Evolutionary conservation across 768 basidiomycete species (phyloP), one percentile per base, ranked within the genome.

Genomic region (Pulveroboletus ravenelii): DNA sequence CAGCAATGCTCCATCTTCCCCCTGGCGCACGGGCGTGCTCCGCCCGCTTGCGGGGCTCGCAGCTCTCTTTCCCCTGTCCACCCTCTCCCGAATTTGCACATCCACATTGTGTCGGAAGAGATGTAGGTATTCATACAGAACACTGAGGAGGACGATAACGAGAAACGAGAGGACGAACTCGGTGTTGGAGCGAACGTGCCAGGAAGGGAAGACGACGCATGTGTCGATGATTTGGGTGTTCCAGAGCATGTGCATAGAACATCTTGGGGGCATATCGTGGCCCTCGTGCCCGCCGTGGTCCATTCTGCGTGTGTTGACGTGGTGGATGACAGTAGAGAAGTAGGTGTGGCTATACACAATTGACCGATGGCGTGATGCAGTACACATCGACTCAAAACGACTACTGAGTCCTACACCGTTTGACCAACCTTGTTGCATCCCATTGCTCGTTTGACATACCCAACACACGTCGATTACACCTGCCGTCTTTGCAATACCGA

Each of bases 221-320:
- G 88, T 89, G 70, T 89, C 75, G 64, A 82, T 68, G 59, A 89
- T 78, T 48, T 90, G 80, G 35, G 86, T 86, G 70, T 90, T 90
- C 86, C 88, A 91, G 59, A 92, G 80, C 89, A 92, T 92, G 67
- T 88, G 72, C 82, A 87, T 85, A 8, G 79, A 70, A 65, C 89
- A 92, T 57, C 58, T 74, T 0, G 74, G 67, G 17, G 65, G 69
- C 70, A 71, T 73, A 71, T 74, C 76, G 76, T 79, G 50, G 62
- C 76, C 53, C 15, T 51, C 64, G 59, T 81, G 78, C 30, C 66
- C 78, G 45, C 70, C 67, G 62, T 83, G 80, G 57, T 75, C 71
- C 65, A 65, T 68, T 13, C 17, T 51, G 46, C 32, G 38, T 36
- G 35, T 7, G 31, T 5, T 31, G 18, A 10, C 3, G 32, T 52